These are phyloP conservation scores for Endocalyx cinctus DNA, from an alignment of 2,329 filamentous ascomycete species.

Conservation along the genomic window DNA sequence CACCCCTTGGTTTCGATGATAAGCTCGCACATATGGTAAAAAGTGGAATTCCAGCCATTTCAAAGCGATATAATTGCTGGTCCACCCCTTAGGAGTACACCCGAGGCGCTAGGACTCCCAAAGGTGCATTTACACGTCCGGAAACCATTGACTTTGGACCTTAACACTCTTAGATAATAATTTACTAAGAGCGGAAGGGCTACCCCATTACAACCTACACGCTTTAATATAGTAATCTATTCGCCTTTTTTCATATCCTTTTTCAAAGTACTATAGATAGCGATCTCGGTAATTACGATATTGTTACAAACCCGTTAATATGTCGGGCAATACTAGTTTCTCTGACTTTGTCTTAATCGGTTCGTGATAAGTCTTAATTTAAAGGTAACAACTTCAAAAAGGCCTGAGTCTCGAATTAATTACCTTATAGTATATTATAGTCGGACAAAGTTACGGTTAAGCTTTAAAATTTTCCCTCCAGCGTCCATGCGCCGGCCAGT, in stretches of 20 bases:
- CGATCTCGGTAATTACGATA: not conserved
- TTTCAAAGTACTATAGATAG: not conserved
- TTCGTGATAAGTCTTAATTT: too few relatives aligned
- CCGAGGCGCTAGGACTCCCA: conserved; percentile 2
- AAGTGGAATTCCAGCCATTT: conserved; percentile 1
- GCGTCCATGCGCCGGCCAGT: too few relatives aligned
- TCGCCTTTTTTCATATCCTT: conserved; percentile 2
- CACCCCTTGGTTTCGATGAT: conserved; percentile 2
- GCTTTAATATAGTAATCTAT: conserved; percentile 1
- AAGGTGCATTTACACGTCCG: not conserved
- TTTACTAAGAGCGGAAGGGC: not conserved
- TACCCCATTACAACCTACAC: not conserved
- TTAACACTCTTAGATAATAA: not conserved
- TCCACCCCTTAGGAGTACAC: conserved; percentile 1
- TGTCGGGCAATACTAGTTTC: too few relatives aligned
- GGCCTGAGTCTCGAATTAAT: too few relatives aligned
- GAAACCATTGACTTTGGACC: conserved; percentile 4
- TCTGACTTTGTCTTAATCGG: too few relatives aligned
- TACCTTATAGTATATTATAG: too few relatives aligned
- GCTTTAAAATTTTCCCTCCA: too few relatives aligned
- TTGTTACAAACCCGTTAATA: too few relatives aligned
- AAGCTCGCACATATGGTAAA: conserved; percentile 1
- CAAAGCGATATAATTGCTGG: conserved; percentile 1
- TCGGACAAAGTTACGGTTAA: too few relatives aligned
- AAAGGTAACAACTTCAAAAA: too few relatives aligned